A percentile compares a stretch with the other conserved stretches of the same genome.
phyloP scores from a whole-genome alignment of 2,329 filamentous ascomycete species.

The Aspergillus sp. region DNA sequence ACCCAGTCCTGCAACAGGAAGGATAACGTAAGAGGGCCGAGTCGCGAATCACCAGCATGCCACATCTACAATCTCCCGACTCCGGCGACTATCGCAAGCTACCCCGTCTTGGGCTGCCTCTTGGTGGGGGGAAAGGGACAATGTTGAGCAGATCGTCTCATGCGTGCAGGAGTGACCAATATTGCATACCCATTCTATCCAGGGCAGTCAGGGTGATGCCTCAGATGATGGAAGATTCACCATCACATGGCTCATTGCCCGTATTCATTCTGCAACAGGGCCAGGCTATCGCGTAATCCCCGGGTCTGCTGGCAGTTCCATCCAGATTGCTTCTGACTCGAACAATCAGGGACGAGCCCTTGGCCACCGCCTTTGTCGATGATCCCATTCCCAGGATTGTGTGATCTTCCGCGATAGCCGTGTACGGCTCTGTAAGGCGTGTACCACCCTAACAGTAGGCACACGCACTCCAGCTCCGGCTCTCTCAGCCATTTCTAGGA shows the following conservation, averaged over 20 bases:
- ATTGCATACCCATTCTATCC: slow-evolving; percentile 7
- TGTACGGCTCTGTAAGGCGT: background rate
- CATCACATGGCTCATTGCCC: slow-evolving; percentile 16
- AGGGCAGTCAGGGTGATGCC: background rate
- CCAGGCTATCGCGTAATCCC: slow-evolving; percentile 8
- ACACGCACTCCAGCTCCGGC: slow-evolving; percentile 20
- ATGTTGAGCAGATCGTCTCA: slow-evolving; percentile 10
- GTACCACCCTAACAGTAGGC: slow-evolving; percentile 15
- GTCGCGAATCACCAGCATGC: background rate
- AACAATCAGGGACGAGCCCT: slow-evolving; percentile 1
- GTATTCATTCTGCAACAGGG: slow-evolving; percentile 4
- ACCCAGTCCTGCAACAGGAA: background rate
- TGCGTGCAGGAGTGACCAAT: slow-evolving; percentile 9
- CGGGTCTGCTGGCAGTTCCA: background rate
- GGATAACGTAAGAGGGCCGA: slow-evolving; percentile 2
- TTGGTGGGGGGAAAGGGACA: background rate
- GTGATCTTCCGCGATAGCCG: slow-evolving; percentile 28
- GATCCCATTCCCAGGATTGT: slow-evolving; percentile 12
- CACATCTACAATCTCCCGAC: slow-evolving; percentile 5
- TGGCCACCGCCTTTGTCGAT: slow-evolving; percentile 4
- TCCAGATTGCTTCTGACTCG: background rate
- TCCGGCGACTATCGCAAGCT: background rate
- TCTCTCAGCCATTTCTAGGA: background rate
- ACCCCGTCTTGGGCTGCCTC: slow-evolving; percentile 3
- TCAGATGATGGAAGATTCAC: slow-evolving; percentile 15